Percentiles rank a stretch among this genome's conserved stretches.
phyloP scores from a whole-genome alignment of 164 flowering plant species.

The Houttuynia cordata region DNA sequence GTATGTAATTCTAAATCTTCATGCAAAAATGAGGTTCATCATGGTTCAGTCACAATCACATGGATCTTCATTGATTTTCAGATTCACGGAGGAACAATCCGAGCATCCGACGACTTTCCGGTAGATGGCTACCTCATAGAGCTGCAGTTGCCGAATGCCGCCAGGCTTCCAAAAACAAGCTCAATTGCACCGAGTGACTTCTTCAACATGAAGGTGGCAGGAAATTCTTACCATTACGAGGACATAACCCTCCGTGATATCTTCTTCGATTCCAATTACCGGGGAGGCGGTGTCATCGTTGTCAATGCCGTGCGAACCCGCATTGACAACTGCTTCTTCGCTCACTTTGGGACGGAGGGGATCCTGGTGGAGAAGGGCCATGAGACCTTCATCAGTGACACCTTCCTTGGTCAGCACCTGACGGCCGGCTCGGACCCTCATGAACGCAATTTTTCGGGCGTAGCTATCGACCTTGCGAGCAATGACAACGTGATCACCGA shows the following conservation, averaged over 20 bases:
- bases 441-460: conserved; percentile 61
- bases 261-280: conserved; percentile 49
- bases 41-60: too few relatives aligned
- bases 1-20: neutral
- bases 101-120: conserved; percentile 11
- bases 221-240: conserved; percentile 26
- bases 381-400: conserved; percentile 65
- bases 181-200: conserved; percentile 3
- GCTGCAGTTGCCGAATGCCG: neutral
- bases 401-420: conserved; percentile 80
- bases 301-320: conserved; percentile 53
- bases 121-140: conserved; percentile 6
- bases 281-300: conserved; percentile 65
- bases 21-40: neutral
- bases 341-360: conserved; percentile 52
- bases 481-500: conserved; percentile 80
- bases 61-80: neutral
- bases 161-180: neutral
- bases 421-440: conserved; percentile 63
- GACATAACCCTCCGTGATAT: conserved; percentile 57
- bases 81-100: conserved; percentile 12
- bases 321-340: conserved; percentile 78
- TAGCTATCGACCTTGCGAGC: conserved; percentile 46
- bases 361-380: conserved; percentile 57
- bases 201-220: too few relatives aligned